Conservation (phyloP, 345 rosid species). For the Citrus sp. region DNA sequence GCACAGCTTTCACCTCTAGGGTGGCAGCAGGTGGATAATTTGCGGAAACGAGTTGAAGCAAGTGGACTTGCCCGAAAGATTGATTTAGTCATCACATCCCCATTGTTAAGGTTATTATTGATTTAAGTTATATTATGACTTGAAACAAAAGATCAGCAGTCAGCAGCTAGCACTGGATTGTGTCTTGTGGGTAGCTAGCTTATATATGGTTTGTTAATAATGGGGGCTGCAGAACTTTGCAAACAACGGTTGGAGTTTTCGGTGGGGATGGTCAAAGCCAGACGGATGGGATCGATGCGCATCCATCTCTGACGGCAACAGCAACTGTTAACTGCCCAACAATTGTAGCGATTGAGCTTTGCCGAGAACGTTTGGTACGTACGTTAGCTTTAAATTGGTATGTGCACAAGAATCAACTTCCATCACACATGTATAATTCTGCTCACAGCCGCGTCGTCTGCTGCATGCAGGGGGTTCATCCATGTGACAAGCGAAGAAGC, state of each 20-base stretch:
- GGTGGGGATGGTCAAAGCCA: conserved; percentile 37
- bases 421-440: no score
- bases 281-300: conserved; percentile 14
- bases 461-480: conserved; percentile 60
- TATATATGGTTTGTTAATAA: background rate
- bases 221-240: conserved; percentile 54
- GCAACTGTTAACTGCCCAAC: conserved; percentile 42
- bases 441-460: no score
- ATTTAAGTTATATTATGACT: background rate
- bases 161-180: no score
- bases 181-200: no score
- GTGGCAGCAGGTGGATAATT: conserved; percentile 43
- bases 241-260: conserved; percentile 68
- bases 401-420: background rate
- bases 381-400: conserved; percentile 10
- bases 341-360: conserved; percentile 60
- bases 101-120: conserved; percentile 44
- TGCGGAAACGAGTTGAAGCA: conserved; percentile 36
- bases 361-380: conserved; percentile 73
- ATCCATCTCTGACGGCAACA: conserved; percentile 18
- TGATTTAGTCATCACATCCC: conserved; percentile 58
- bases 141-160: background rate
- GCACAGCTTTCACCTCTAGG: conserved; percentile 59
- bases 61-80: conserved; percentile 29
- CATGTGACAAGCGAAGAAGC: conserved; percentile 68